Percentiles rank a stretch among this genome's conserved stretches.
Evolutionary conservation across 139 green algal species (phyloP).

Genomic region (Raphidocelis subcapitata): DNA sequence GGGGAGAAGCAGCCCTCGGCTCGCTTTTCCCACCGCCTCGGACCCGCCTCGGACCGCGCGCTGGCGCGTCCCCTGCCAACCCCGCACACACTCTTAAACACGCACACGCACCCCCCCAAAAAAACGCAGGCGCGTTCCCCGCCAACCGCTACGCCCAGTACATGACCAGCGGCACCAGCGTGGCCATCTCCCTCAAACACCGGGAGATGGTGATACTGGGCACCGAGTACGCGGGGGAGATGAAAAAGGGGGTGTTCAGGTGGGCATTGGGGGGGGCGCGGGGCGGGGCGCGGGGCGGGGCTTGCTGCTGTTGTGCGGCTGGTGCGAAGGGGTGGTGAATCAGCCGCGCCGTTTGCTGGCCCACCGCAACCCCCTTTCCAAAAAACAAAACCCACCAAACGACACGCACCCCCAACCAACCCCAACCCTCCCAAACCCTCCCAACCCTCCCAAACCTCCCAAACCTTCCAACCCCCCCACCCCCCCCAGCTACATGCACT

Average conservation of each 20-base stretch:
- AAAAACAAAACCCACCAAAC: too few species aligned
- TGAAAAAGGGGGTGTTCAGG: constrained; percentile 91
- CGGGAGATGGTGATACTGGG: constrained; percentile 81
- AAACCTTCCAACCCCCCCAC: not conserved
- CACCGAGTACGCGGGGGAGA: constrained; percentile 93
- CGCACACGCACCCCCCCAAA: too few species aligned
- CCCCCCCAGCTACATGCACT: constrained; percentile 81
- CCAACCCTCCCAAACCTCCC: not conserved
- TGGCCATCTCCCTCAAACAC: constrained; percentile 80
- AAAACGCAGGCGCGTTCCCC: constrained; percentile 63
- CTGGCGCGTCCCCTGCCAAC: too few species aligned
- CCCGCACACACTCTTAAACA: too few species aligned
- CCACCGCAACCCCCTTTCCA: too few species aligned
- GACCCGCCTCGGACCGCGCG: too few species aligned
- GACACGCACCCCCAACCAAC: not conserved
- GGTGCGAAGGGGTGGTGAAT: too few species aligned
- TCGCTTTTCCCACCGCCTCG: too few species aligned
- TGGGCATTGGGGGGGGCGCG: not conserved
- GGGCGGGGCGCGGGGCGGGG: too few species aligned
- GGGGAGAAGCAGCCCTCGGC: too few species aligned
- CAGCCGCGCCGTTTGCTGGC: too few species aligned
- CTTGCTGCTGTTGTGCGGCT: too few species aligned
- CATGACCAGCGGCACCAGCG: constrained; percentile 88
- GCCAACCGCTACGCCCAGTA: constrained; percentile 85
- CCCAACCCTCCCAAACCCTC: not conserved